Percentiles rank a stretch among this genome's conserved stretches.
Evolutionary conservation across 2,329 filamentous ascomycete genomes (phyloP).

Genomic region (Moelleriella libera): DNA sequence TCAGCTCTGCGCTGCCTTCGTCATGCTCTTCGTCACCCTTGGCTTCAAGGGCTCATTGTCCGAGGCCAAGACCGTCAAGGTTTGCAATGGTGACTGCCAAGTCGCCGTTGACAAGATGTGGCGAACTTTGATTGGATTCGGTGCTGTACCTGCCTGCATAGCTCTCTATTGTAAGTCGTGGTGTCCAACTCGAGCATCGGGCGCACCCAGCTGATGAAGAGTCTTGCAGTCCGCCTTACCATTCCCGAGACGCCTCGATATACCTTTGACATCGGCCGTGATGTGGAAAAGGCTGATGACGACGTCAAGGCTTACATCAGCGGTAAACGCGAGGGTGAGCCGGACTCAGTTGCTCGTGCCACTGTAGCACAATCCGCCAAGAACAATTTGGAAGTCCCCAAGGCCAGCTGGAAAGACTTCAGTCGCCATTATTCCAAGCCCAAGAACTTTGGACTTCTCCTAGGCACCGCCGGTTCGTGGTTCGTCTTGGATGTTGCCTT

Average conservation of each 20-base stretch:
- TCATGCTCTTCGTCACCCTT: constrained; percentile 61
- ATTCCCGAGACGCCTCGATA: constrained; percentile 83
- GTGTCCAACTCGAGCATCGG: background rate
- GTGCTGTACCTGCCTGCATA: constrained; percentile 65
- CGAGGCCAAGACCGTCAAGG: constrained; percentile 30
- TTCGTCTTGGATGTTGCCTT: constrained; percentile 54
- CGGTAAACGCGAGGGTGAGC: constrained; percentile 45
- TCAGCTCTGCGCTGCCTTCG: constrained; percentile 60
- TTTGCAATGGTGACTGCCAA: constrained; percentile 33
- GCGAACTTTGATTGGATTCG: constrained; percentile 68
- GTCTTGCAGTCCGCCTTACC: constrained; percentile 43
- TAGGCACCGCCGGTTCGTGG: constrained; percentile 77
- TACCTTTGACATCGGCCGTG: constrained; percentile 67
- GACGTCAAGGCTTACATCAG: constrained; percentile 64
- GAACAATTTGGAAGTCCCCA: constrained; percentile 45
- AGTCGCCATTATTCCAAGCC: constrained; percentile 52
- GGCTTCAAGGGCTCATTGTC: constrained; percentile 54
- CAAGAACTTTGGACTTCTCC: constrained; percentile 57
- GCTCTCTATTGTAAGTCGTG: constrained; percentile 53
- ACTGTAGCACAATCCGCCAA: constrained; percentile 38
- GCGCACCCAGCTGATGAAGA: background rate
- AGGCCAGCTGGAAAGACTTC: constrained; percentile 64
- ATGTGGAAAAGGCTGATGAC: constrained; percentile 58
- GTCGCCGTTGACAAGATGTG: constrained; percentile 69
- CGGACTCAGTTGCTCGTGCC: constrained; percentile 54